These are phyloP conservation scores for Vaccinium macrocarpon DNA, from an alignment of 148 eudicot genomes.

Conservation along the genomic window DNA sequence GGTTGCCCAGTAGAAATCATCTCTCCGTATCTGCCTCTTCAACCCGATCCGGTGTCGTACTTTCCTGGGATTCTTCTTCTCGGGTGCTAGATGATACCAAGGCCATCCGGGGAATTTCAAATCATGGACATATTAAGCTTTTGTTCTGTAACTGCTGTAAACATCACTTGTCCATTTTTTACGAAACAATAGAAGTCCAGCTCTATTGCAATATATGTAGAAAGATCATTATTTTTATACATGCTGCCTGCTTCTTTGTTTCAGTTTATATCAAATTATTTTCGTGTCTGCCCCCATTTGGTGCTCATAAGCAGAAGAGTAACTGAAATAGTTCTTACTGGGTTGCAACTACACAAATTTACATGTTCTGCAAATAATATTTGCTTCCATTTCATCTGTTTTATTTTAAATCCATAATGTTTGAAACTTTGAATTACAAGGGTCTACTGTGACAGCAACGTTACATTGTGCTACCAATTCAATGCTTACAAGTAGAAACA, in stretches of 20 bases:
- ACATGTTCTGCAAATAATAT: background rate
- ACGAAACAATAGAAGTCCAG: background rate
- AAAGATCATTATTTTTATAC: background rate
- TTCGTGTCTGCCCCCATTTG: background rate
- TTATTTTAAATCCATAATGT: background rate
- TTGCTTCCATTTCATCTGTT: background rate
- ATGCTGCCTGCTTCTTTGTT: background rate
- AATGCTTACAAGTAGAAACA: background rate
- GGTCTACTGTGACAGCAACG: background rate
- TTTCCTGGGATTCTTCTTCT: background rate
- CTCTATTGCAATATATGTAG: background rate
- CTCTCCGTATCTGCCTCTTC: background rate
- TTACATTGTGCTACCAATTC: background rate
- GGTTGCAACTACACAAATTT: background rate
- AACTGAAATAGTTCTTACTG: background rate
- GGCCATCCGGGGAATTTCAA: background rate
- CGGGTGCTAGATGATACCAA: background rate
- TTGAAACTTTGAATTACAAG: background rate
- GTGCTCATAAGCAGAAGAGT: background rate
- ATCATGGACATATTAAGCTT: background rate
- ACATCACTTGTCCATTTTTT: background rate
- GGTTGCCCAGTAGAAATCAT: slow-evolving; percentile 29
- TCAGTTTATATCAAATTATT: background rate
- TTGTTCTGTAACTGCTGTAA: slow-evolving; percentile 9
- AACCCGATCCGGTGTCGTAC: background rate